Evolutionary conservation across 2,329 filamentous ascomycete genomes (phyloP), one percentile per base, ranked within the genome.

Genomic region (Pseudomassariella vexata): DNA sequence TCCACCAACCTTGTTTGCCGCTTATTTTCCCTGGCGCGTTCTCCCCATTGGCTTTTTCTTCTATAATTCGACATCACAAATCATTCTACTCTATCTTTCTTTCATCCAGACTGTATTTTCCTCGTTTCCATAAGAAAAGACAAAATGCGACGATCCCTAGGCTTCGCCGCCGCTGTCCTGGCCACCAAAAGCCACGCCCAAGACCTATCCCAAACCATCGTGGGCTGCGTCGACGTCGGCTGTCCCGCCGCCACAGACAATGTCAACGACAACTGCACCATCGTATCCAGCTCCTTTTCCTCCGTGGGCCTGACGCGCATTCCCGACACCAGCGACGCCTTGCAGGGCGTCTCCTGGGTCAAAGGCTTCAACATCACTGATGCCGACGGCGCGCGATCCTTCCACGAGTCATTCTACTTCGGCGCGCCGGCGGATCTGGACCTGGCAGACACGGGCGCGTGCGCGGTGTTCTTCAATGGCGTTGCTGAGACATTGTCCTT

Each of bases 171-270:
- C n/a, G n/a, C n/a, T n/a, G n/a, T n/a, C n/a, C n/a, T n/a, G n/a
- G n/a, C n/a, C n/a, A n/a, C n/a, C n/a, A n/a, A 21, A 9, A 19
- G 23, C 16, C 32, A 23, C 14, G 34, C 33, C 17, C 39, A 42
- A 30, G 44, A 46, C 12, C 35, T 46, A 10, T 41, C 40, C 20
- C 21, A 34, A 12, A 48, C 42, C 3, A 48, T 50, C 18, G 42
- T 48, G 14, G 46, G 47, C 10, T 50, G 47, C 37, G 36, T 30
- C 5, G 46, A 46, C 3, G 17, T 50, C 3, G 45, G 35, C 3
- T 50, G 47, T 9, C 47, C 47, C 10, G 14, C 41, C 1, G 28
- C 19, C 18, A 14, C 30, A 10, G 40, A 37, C 24, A 36, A n/a
- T 9, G 9, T 15, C 24, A 38, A 38, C 11, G 47, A 48, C 34